Conservation (phyloP, 805 yeast species). For the Saccharomycopsis synnaedendra region DNA sequence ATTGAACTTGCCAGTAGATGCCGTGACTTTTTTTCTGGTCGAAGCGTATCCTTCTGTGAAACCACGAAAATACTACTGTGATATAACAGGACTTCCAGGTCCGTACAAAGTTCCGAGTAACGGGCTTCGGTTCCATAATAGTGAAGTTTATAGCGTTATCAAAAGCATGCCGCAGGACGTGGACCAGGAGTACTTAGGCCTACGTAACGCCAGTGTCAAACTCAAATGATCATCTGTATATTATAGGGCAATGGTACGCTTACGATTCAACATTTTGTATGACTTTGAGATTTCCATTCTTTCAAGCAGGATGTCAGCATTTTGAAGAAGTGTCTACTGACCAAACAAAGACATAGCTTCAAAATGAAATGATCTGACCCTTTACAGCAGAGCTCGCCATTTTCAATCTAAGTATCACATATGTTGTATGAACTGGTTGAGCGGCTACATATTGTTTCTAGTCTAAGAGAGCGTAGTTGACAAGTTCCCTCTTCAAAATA, state of each 20-base stretch:
- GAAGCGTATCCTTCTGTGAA: constrained; percentile 80
- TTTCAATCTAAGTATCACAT: too few relatives aligned
- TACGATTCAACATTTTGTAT: not conserved
- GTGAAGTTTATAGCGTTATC: constrained; percentile 66
- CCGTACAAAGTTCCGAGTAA: constrained; percentile 64
- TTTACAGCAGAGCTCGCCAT: too few relatives aligned
- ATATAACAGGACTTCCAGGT: constrained; percentile 81
- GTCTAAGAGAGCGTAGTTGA: too few relatives aligned
- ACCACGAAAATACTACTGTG: constrained; percentile 82
- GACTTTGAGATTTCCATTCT: constrained; percentile 6
- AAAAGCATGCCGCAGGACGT: constrained; percentile 79
- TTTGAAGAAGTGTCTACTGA: too few relatives aligned
- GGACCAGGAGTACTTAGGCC: constrained; percentile 82
- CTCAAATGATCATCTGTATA: constrained; percentile 34
- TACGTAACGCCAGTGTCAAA: constrained; percentile 82
- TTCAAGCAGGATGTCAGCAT: not conserved
- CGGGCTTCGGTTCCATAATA: constrained; percentile 68
- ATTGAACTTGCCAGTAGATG: constrained; percentile 20
- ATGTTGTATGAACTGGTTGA: too few relatives aligned
- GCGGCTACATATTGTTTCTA: too few relatives aligned
- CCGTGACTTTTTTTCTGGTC: constrained; percentile 58
- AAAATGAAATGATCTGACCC: too few relatives aligned
- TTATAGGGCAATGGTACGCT: not conserved
- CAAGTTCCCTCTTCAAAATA: too few relatives aligned
- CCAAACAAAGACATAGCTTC: too few relatives aligned